Conservation (phyloP, 331 rosid species). For the Phaseolus coccineus region DNA sequence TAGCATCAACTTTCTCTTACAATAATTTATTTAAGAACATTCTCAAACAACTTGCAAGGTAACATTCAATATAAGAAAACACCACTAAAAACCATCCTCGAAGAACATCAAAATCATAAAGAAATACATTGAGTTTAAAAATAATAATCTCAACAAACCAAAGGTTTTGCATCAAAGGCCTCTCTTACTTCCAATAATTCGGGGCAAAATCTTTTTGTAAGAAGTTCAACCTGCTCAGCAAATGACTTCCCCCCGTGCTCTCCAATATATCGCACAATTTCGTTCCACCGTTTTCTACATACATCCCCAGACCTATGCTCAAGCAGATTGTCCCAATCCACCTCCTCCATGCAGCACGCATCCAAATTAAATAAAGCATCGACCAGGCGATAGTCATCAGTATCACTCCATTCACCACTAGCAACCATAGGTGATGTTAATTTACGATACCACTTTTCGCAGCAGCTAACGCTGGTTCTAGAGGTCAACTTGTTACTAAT, state of each 20-base stretch:
- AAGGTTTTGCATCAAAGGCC: slow-evolving; percentile 57
- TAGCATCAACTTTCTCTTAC: neutral
- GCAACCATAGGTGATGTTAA: slow-evolving; percentile 72
- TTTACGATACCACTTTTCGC: slow-evolving; percentile 76
- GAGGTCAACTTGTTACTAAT: slow-evolving; percentile 64
- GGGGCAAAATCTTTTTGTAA: slow-evolving; percentile 61
- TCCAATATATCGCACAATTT: slow-evolving; percentile 72
- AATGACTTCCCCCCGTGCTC: slow-evolving; percentile 62
- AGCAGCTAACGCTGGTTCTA: slow-evolving; percentile 52
- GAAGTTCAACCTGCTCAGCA: slow-evolving; percentile 72
- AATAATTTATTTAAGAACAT: neutral
- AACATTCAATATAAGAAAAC: neutral
- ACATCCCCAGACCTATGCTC: slow-evolving; percentile 75
- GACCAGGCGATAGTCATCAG: slow-evolving; percentile 72
- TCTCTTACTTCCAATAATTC: slow-evolving; percentile 69
- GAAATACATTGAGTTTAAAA: slow-evolving; percentile 7
- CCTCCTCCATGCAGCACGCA: slow-evolving; percentile 71
- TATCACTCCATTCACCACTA: slow-evolving; percentile 64
- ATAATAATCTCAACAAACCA: slow-evolving; percentile 44
- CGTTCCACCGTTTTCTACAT: slow-evolving; percentile 75
- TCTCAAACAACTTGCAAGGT: neutral
- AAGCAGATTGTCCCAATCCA: slow-evolving; percentile 82
- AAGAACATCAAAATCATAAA: neutral
- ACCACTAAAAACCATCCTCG: neutral
- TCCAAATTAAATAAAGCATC: slow-evolving; percentile 65